Evolutionary conservation across 768 basidiomycete species (phyloP).

Genomic region (Calvatia gigantea): DNA sequence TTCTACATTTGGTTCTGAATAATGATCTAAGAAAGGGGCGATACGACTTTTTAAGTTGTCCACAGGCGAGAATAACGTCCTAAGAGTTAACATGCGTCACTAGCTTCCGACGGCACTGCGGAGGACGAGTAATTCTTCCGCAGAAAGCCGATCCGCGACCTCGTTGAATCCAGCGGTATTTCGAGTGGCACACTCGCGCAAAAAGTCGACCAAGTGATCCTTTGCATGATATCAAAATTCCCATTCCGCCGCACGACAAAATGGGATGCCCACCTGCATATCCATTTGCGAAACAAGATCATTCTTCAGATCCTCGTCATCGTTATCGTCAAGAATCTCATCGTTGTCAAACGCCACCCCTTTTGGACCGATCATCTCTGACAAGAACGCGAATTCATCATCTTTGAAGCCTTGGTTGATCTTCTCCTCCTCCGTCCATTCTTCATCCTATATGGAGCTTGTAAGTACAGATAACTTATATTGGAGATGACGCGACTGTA

Average conservation of each 20-base stretch:
- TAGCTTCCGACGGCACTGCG: conserved; percentile 25
- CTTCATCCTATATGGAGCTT: conserved; percentile 59
- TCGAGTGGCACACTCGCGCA: conserved; percentile 61
- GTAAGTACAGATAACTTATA: not conserved
- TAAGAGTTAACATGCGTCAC: not conserved
- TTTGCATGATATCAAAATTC: conserved; percentile 23
- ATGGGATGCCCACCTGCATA: conserved; percentile 45
- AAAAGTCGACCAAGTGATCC: conserved; percentile 68
- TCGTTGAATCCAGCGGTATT: conserved; percentile 62
- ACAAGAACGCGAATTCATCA: conserved; percentile 82
- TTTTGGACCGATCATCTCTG: conserved; percentile 75
- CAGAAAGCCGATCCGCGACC: conserved; percentile 60
- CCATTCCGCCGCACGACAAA: not conserved
- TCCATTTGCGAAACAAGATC: conserved; percentile 89
- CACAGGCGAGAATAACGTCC: not conserved
- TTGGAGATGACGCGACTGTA: conserved; percentile 26
- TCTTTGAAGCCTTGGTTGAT: conserved; percentile 53
- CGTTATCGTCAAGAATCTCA: conserved; percentile 65
- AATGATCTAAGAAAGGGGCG: conserved; percentile 9
- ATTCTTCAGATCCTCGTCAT: conserved; percentile 84
- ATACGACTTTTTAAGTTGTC: not conserved
- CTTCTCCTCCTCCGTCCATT: conserved; percentile 91
- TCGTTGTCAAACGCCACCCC: conserved; percentile 76
- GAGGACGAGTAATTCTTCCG: conserved; percentile 71
- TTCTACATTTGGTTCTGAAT: not conserved